Base-by-base conservation (phyloP, 805 yeast genomes). In the Pichia nanzhaoensis region DNA sequence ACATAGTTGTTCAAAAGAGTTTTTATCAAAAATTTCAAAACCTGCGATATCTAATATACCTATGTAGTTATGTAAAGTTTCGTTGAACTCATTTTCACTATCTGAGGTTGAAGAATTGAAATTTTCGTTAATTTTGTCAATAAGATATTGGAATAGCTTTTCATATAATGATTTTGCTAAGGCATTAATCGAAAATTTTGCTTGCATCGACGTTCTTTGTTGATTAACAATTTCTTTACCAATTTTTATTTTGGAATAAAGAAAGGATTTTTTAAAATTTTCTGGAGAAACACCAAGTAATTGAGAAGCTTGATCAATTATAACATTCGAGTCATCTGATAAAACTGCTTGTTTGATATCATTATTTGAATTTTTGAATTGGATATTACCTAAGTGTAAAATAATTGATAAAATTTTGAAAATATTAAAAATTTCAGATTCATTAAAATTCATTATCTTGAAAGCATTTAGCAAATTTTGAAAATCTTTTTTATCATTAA, bases 121-220 rank as follows among this genome's bases (percentile, higher is more conserved):
- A 42, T 78, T 83, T 4, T 70, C 70, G 60, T 93, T 95, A 55
- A 93, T 85, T 44, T 77, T 74, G 44, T 73, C 73, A 12, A 93
- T 95, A 33, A 93, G 73, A 56, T 70, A 78, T 41, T 83, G 84
- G 67, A 93, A 93, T 8, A 89, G 62, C 37, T 82, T 77, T 60
- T 93, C 98, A 58, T 91, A 93, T 5, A 93, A 63, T 10, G 88
- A 77, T 60, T 90, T 90, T 4, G 99, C 78, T 31, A 93, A 69
- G 0, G 98, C 95, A 60, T 91, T 95, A 34, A 91, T 69, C 16
- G 93, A 74, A 55, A 78, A 79, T 51, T 79, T 80, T 1, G 91
- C 95, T 59, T 93, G 97, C 0, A 74, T 62, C 0, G 95, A 81
- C 39, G 81, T 81, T 55, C 84, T 78, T 30, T 90, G 78, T 58